These are phyloP conservation scores for Trametes elegans DNA, from an alignment of 768 basidiomycete species.

Conservation along the genomic window DNA sequence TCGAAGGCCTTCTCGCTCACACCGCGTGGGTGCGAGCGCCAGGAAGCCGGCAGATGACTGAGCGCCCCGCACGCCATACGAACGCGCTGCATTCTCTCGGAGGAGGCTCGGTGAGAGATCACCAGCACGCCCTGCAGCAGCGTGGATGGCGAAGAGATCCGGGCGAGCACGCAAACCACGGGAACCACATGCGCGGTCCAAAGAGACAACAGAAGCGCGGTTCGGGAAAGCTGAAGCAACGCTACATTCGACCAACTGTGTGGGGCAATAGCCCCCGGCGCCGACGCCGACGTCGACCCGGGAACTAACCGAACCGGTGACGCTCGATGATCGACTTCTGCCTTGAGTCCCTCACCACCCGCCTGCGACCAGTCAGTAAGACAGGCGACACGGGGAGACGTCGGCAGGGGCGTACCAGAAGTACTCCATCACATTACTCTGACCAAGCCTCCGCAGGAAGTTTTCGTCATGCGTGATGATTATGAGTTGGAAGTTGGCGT, in stretches of 20 bases:
- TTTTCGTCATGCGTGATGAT: slow-evolving; percentile 97
- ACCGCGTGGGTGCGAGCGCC: not conserved
- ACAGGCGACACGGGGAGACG: not conserved
- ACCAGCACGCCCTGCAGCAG: no score
- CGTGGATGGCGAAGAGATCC: slow-evolving; percentile 4
- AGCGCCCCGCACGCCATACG: no score
- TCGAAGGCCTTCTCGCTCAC: not conserved
- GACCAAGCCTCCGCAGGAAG: slow-evolving; percentile 88
- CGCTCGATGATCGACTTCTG: slow-evolving; percentile 81
- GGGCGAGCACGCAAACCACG: slow-evolving; percentile 2
- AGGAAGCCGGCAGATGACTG: no score
- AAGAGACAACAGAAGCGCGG: not conserved
- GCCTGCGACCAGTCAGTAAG: slow-evolving; percentile 50
- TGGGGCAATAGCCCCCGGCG: not conserved
- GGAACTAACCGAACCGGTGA: slow-evolving; percentile 56
- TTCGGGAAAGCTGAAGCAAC: not conserved
- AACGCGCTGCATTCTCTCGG: no score
- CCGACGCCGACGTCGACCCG: slow-evolving; percentile 18
- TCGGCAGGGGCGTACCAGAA: slow-evolving; percentile 64
- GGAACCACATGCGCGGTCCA: not conserved
- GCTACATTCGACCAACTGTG: slow-evolving; percentile 2
- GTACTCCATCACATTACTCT: slow-evolving; percentile 90
- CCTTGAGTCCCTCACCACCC: slow-evolving; percentile 55
- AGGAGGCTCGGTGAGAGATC: not conserved
- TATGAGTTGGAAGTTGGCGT: slow-evolving; percentile 93